Conservation (phyloP, 164 flowering plant species). For the Stephania cephalantha region DNA sequence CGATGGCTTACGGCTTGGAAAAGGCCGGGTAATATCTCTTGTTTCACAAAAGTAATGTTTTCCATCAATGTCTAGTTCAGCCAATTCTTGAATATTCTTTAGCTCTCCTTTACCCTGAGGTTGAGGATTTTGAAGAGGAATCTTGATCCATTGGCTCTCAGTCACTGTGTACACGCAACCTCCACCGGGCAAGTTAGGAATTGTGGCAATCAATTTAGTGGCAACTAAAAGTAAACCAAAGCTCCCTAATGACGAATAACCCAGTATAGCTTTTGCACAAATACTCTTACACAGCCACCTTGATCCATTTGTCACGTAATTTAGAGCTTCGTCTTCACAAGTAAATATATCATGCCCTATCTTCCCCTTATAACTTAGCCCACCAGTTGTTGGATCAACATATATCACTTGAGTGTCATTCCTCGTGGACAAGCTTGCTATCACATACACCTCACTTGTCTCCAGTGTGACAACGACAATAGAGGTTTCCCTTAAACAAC, state of each 20-base stretch:
- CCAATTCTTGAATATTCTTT: slow-evolving; percentile 74
- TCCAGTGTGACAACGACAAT: slow-evolving; percentile 67
- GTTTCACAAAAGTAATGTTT: slow-evolving; percentile 95
- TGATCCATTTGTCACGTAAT: slow-evolving; percentile 68
- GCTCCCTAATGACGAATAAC: slow-evolving; percentile 84
- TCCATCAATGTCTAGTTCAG: slow-evolving; percentile 93
- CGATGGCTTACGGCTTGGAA: slow-evolving; percentile 79
- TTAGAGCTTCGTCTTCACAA: slow-evolving; percentile 69
- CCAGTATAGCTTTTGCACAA: slow-evolving; percentile 72
- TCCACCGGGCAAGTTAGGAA: slow-evolving; percentile 87
- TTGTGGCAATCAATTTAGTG: slow-evolving; percentile 56
- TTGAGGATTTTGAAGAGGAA: slow-evolving; percentile 71
- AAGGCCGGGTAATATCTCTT: slow-evolving; percentile 87
- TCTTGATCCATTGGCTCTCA: slow-evolving; percentile 88
- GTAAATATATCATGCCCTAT: slow-evolving; percentile 64
- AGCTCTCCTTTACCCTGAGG: slow-evolving; percentile 82
- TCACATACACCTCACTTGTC: slow-evolving; percentile 68
- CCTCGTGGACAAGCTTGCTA: slow-evolving; percentile 63
- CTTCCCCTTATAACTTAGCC: slow-evolving; percentile 52
- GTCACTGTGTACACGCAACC: slow-evolving; percentile 76
- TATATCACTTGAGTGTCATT: slow-evolving; percentile 79
- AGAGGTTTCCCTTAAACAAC: slow-evolving; percentile 60
- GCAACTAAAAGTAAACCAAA: slow-evolving; percentile 80
- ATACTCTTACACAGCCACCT: slow-evolving; percentile 53
- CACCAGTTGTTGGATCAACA: slow-evolving; percentile 92